These are phyloP conservation scores for Xylaria sp. DNA, from an alignment of 2,329 filamentous ascomycete species.

Conservation along the genomic window DNA sequence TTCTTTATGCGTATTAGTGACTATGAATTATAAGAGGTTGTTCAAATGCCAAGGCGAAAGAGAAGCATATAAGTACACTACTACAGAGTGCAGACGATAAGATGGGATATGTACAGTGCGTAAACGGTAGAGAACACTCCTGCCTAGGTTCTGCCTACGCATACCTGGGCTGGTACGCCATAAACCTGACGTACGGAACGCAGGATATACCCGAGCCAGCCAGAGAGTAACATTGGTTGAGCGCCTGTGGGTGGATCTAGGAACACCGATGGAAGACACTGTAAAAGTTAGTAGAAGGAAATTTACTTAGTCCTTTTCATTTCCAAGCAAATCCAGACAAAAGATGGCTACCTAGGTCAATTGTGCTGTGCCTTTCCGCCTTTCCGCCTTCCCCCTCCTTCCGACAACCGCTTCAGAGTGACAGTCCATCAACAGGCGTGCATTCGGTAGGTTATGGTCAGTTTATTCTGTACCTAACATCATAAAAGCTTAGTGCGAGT, in stretches of 20 bases:
- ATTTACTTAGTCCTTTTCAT: neutral
- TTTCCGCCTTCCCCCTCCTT: slow-evolving; percentile 2
- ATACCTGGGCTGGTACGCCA: too few species aligned
- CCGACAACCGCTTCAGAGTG: neutral
- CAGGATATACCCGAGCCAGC: slow-evolving; percentile 13
- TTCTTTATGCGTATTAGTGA: neutral
- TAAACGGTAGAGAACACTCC: neutral
- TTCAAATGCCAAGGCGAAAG: neutral
- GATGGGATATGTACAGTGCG: neutral
- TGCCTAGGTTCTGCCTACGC: too few species aligned
- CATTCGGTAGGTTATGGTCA: neutral
- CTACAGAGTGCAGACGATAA: neutral
- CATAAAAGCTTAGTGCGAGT: slow-evolving; percentile 22
- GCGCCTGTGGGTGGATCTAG: neutral
- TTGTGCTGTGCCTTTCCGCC: neutral
- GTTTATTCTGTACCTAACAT: slow-evolving; percentile 5
- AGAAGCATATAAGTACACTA: neutral
- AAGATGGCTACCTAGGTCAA: neutral
- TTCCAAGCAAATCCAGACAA: neutral
- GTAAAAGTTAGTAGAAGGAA: neutral
- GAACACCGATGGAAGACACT: neutral
- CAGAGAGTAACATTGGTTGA: slow-evolving; percentile 7
- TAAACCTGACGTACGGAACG: slow-evolving; percentile 3
- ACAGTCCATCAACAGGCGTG: slow-evolving; percentile 6
- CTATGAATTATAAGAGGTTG: neutral